phyloP scores from a whole-genome alignment of 2,329 filamentous ascomycete genomes.

The Pseudocercospora pini-densiflorae region DNA sequence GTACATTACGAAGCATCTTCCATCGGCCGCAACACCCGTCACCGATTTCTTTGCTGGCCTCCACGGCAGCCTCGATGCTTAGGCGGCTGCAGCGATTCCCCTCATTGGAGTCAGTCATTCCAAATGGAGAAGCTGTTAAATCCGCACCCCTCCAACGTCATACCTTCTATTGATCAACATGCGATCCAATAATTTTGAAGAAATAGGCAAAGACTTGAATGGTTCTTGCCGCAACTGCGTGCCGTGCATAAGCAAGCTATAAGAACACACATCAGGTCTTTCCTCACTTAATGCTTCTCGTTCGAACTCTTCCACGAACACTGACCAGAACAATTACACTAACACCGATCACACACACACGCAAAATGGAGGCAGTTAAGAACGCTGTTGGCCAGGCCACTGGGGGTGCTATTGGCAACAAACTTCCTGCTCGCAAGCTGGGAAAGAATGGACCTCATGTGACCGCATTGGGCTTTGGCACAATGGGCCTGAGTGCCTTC shows the following conservation, averaged over 20 bases:
- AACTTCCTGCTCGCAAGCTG: constrained; percentile 52
- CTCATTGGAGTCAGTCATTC: background rate
- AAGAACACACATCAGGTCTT: background rate
- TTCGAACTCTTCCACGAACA: background rate
- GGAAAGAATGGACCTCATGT: constrained; percentile 59
- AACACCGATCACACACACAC: background rate
- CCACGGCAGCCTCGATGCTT: background rate
- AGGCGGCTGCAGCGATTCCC: background rate
- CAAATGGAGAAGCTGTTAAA: background rate
- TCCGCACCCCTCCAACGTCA: background rate
- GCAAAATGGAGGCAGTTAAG: constrained; percentile 27
- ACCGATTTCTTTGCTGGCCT: background rate
- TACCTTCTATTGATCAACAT: background rate
- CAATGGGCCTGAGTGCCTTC: constrained; percentile 57
- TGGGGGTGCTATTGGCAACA: constrained; percentile 32
- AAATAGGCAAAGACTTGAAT: background rate
- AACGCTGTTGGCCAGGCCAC: constrained; percentile 30
- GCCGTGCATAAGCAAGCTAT: background rate
- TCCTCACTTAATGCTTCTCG: background rate
- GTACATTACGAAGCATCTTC: background rate
- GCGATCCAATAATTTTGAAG: background rate
- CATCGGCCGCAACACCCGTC: background rate
- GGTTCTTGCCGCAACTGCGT: background rate
- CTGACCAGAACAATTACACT: background rate
- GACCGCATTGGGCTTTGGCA: constrained; percentile 57